Conservation (phyloP, 1,139 yeast species). For the Hyphopichia pseudoburtonii region DNA sequence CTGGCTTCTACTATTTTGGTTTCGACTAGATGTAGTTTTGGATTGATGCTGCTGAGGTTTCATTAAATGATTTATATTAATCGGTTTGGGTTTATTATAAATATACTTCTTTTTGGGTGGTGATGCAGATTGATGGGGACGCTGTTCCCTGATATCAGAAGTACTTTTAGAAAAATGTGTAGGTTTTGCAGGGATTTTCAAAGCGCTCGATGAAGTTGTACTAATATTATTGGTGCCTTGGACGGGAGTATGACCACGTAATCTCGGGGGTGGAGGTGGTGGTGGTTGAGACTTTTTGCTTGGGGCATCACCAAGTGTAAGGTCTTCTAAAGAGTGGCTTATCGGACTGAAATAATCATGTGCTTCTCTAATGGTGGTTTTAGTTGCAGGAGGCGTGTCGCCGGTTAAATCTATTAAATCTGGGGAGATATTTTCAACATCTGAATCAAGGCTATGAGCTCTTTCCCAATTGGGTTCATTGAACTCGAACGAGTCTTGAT, state of each 20-base stretch:
- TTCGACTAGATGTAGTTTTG: constrained; percentile 5
- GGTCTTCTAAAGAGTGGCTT: constrained; percentile 18
- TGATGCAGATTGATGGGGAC: constrained; percentile 1
- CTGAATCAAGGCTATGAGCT: constrained; percentile 13
- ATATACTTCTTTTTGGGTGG: constrained; percentile 25
- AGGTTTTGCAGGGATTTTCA: constrained; percentile 1
- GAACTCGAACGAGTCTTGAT: constrained; percentile 34
- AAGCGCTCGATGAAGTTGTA: constrained; percentile 3
- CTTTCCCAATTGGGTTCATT: constrained; percentile 30
- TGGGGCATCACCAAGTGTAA: constrained; percentile 18
- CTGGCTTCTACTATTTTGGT: constrained; percentile 6
- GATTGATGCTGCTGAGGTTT: constrained; percentile 25
- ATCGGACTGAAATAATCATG: constrained; percentile 4
- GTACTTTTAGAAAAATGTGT: background rate
- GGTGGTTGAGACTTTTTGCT: constrained; percentile 11
- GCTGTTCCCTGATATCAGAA: background rate
- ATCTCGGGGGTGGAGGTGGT: constrained; percentile 10
- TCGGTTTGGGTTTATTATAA: constrained; percentile 43
- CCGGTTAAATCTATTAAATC: constrained; percentile 40
- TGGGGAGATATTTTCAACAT: constrained; percentile 5
- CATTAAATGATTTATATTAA: constrained; percentile 37
- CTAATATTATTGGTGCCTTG: no score
- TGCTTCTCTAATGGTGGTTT: background rate
- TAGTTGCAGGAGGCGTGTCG: constrained; percentile 10
- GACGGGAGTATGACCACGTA: background rate